These are phyloP conservation scores for Ammopiptanthus mongolicus DNA, from an alignment of 306 rosid genomes.

Conservation along the genomic window DNA sequence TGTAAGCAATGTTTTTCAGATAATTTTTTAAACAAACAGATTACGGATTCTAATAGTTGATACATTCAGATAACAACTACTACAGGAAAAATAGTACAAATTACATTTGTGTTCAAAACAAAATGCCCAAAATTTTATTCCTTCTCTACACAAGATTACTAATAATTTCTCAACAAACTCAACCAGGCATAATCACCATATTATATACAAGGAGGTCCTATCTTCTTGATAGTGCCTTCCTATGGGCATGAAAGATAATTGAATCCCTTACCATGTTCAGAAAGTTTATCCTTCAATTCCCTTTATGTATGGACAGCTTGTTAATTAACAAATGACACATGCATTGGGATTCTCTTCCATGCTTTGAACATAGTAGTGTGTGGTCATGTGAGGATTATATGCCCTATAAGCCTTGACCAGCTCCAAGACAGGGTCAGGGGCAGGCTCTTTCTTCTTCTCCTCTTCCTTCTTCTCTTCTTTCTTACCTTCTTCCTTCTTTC, in stretches of 20 bases:
- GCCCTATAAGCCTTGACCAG: slow-evolving; percentile 60
- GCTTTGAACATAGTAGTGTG: slow-evolving; percentile 71
- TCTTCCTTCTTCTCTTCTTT: slow-evolving; percentile 56
- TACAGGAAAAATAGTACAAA: neutral
- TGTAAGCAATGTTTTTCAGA: neutral
- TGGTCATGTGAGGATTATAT: slow-evolving; percentile 62
- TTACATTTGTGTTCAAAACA: slow-evolving; percentile 20
- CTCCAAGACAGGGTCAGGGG: slow-evolving; percentile 67
- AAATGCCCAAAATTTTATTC: slow-evolving; percentile 35
- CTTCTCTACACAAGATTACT: slow-evolving; percentile 28
- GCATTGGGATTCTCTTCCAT: slow-evolving; percentile 94
- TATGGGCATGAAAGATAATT: slow-evolving; percentile 12
- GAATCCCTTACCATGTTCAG: slow-evolving; percentile 20
- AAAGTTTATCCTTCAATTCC: slow-evolving; percentile 7
- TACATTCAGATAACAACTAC: slow-evolving; percentile 1
- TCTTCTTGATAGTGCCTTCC: slow-evolving; percentile 19
- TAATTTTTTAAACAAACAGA: neutral
- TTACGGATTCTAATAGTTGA: neutral
- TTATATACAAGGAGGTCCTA: slow-evolving; percentile 46
- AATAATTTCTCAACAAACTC: slow-evolving; percentile 16
- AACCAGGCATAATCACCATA: slow-evolving; percentile 33
- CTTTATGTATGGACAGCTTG: slow-evolving; percentile 12
- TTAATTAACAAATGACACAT: slow-evolving; percentile 57
- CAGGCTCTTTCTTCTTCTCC: slow-evolving; percentile 41
- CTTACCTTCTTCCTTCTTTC: slow-evolving; percentile 43